A percentile compares a stretch with the other conserved stretches of the same genome.
Evolutionary conservation across 1,139 yeast species (phyloP).

Genomic region (Geotrichum fermentans): DNA sequence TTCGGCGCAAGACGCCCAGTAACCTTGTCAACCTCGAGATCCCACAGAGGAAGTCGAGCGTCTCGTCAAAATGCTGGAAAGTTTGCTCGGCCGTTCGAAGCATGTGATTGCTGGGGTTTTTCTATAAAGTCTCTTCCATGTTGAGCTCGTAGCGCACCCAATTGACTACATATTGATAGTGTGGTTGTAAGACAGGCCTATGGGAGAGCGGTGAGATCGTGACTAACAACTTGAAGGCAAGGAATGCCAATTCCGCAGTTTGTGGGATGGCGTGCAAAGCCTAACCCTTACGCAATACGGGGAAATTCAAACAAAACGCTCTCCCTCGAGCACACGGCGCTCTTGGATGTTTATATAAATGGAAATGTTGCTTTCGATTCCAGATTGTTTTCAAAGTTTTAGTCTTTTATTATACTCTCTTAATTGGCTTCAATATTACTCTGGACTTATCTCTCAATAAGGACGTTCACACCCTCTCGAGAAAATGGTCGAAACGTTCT

Average conservation of each 20-base stretch:
- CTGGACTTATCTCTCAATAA: too few relatives aligned
- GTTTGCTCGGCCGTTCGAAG: conserved; percentile 9
- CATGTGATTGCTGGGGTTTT: background rate
- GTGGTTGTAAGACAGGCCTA: background rate
- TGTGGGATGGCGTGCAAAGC: background rate
- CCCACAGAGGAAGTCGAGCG: conserved; percentile 31
- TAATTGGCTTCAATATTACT: too few relatives aligned
- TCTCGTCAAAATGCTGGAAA: conserved; percentile 33
- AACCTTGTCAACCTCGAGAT: conserved; percentile 29
- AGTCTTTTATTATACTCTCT: too few relatives aligned
- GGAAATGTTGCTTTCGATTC: too few relatives aligned
- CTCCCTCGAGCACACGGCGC: too few relatives aligned
- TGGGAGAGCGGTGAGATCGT: background rate
- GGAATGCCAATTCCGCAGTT: background rate
- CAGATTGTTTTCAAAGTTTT: too few relatives aligned
- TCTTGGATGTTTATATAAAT: too few relatives aligned
- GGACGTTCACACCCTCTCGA: too few relatives aligned
- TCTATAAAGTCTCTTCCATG: background rate
- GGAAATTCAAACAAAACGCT: too few relatives aligned
- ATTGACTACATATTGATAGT: background rate
- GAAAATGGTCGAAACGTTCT: conserved; percentile 1
- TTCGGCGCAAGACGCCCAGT: conserved; percentile 28
- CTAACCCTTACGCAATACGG: background rate
- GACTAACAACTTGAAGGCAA: background rate
- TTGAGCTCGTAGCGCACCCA: background rate